Conservation (phyloP, 495 filamentous ascomycete species). For the Trichodelitschia bisporula region DNA sequence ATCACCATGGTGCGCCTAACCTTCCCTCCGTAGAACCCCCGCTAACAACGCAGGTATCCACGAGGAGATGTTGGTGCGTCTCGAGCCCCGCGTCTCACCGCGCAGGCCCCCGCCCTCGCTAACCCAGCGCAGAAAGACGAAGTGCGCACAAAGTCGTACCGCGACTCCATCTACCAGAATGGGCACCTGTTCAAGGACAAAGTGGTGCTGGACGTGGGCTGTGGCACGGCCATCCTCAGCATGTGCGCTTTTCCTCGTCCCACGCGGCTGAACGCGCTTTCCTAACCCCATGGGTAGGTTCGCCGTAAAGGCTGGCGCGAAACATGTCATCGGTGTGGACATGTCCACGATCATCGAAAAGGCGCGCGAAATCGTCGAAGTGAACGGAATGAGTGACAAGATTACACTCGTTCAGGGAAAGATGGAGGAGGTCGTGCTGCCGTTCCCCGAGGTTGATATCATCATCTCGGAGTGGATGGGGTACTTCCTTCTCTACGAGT, state of each 20-base stretch:
- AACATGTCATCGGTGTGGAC: constrained; percentile 88
- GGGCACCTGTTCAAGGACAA: constrained; percentile 93
- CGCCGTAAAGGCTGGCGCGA: constrained; percentile 77
- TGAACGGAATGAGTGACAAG: constrained; percentile 57
- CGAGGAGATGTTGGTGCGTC: constrained; percentile 90
- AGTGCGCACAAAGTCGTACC: constrained; percentile 83
- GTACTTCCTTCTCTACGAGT: constrained; percentile 94
- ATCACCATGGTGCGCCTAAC: constrained; percentile 64
- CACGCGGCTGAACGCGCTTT: not conserved
- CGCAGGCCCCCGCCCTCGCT: constrained; percentile 7
- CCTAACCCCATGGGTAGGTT: constrained; percentile 41
- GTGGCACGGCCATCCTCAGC: constrained; percentile 76
- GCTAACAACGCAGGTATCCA: constrained; percentile 46
- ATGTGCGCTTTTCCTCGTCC: constrained; percentile 28
- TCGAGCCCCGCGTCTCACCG: constrained; percentile 1
- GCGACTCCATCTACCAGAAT: constrained; percentile 90
- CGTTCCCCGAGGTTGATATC: constrained; percentile 80
- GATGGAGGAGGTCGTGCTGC: constrained; percentile 85
- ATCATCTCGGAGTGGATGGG: constrained; percentile 99
- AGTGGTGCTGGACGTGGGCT: constrained; percentile 91
- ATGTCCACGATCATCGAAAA: constrained; percentile 94
- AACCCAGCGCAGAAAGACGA: constrained; percentile 61
- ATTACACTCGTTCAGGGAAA: constrained; percentile 86
- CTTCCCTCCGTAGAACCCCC: constrained; percentile 2
- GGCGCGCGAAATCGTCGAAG: constrained; percentile 69